A percentile compares a stretch with the other conserved stretches of the same genome.
Conservation (phyloP, 1,284 basidiomycete species). For the Tranzscheliella williamsii region DNA sequence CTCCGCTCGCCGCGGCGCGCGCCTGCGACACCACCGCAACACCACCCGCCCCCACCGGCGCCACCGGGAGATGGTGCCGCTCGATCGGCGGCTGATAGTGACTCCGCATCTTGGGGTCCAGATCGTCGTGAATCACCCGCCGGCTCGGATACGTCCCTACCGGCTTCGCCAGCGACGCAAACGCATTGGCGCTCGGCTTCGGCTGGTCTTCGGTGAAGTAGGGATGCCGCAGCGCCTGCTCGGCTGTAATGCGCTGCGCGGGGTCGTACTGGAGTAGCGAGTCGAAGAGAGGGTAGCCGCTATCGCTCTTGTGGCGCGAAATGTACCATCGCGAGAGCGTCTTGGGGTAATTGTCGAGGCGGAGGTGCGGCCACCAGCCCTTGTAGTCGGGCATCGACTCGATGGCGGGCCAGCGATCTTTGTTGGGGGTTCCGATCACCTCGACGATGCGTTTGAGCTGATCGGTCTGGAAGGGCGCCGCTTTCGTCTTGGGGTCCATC, state of each 20-base stretch:
- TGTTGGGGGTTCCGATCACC: slow-evolving; percentile 83
- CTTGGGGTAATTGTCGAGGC: slow-evolving; percentile 65
- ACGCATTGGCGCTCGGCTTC: slow-evolving; percentile 56
- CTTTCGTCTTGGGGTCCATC: slow-evolving; percentile 68
- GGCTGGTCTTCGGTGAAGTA: slow-evolving; percentile 65
- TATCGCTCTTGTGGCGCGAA: slow-evolving; percentile 65
- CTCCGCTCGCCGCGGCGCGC: not conserved
- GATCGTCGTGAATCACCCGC: slow-evolving; percentile 66
- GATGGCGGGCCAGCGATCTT: slow-evolving; percentile 85
- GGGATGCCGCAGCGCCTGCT: slow-evolving; percentile 75
- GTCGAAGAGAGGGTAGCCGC: slow-evolving; percentile 53
- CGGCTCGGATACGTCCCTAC: slow-evolving; percentile 63
- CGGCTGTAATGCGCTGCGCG: slow-evolving; percentile 78
- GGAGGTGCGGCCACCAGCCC: slow-evolving; percentile 64
- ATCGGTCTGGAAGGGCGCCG: slow-evolving; percentile 65
- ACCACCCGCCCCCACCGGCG: not conserved
- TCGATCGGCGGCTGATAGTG: slow-evolving; percentile 29
- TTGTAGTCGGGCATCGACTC: slow-evolving; percentile 78
- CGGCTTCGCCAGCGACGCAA: slow-evolving; percentile 61
- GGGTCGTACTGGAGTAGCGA: slow-evolving; percentile 74
- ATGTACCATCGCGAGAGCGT: slow-evolving; percentile 77
- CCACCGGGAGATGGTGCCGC: slow-evolving; percentile 7
- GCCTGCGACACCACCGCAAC: not conserved
- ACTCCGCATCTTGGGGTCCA: slow-evolving; percentile 61
- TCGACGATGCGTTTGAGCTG: slow-evolving; percentile 94